Conservation (phyloP, 2,329 filamentous ascomycete genomes). For the Sarocladium brachiariae region DNA sequence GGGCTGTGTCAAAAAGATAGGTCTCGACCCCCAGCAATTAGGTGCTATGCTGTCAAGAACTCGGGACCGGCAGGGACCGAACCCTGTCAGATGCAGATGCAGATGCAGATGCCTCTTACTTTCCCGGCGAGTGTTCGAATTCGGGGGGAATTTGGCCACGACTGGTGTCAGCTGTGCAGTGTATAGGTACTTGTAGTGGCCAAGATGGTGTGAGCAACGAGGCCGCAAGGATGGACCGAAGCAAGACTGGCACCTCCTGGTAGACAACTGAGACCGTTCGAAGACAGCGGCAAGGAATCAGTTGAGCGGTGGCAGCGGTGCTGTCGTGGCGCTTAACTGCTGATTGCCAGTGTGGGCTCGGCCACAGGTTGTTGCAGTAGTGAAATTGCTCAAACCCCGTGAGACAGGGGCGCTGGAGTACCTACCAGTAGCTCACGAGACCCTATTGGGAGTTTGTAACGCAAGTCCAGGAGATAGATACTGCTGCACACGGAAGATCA, state of each 20-base stretch:
- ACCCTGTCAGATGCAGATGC: too few species aligned
- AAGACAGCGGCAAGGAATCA: too few species aligned
- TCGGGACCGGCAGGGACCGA: neutral
- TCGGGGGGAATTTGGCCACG: neutral
- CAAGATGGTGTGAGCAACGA: neutral
- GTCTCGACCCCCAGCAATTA: conserved; percentile 7
- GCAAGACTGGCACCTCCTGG: neutral
- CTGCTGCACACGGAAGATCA: neutral
- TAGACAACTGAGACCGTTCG: too few species aligned
- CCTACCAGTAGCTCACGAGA: neutral
- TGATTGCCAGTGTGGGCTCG: conserved; percentile 7
- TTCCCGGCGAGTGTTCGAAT: neutral
- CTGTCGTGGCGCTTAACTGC: conserved; percentile 5
- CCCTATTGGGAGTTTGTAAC: neutral
- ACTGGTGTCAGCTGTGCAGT: neutral
- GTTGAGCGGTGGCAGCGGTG: neutral
- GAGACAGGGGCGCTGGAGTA: neutral
- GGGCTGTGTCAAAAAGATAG: neutral
- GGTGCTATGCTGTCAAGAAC: neutral
- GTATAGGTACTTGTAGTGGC: neutral
- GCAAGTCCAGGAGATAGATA: neutral
- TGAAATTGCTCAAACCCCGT: conserved; percentile 4
- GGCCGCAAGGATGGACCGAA: neutral
- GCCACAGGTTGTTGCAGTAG: neutral
- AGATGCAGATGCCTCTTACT: too few species aligned